Evolutionary conservation across 2,329 filamentous ascomycete genomes (phyloP), one percentile per base, ranked within the genome.

Genomic region (Cercospora sp.): DNA sequence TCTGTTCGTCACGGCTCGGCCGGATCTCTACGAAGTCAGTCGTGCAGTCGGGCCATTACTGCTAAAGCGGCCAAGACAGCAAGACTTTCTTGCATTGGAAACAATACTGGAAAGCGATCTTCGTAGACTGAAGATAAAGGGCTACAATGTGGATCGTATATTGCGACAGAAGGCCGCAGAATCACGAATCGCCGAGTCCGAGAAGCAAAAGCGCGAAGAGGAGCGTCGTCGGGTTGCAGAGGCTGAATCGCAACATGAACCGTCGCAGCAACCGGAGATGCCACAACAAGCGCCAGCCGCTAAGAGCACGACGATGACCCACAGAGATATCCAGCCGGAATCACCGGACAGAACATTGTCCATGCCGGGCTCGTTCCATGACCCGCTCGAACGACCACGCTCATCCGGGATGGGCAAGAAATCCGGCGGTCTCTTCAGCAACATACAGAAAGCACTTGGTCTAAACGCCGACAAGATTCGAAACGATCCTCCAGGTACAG

Each of bases 91-190:
- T 65, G 94, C 95, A 64, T 88, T 99, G 65, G 95, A 98, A 80
- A 94, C 93, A 63, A 90, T 99, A 70, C 82, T 99, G 42, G 94
- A 91, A 67, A 89, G 95, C 8, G 92, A 94, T 73, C 84, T 99
- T 26, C 87, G 91, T 58, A 90, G 94, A 62, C 82, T 99, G 48
- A 90, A 92, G 74, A 89, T 89, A 68, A 92, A 95, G 71, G 95
- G 95, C 1, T 98, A 97, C 83, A 98, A 99, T 73, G 95, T 99
- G 45, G 93, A 97, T 76, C 90, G 95, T 3, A 98, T 99, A 70
- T 84, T 99, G 23, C 88, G 92, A 42, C 90, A 90, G 64, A 96
- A 96, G 81, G 93, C 91, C 20, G 91, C 92, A 2, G 93, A 98
- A 79, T 92, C 92, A 5, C 88, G 92, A 63, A 89, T 98, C 71